Evolutionary conservation across 1,284 basidiomycete genomes (phyloP).

Genomic region (Chondrostereum purpureum): DNA sequence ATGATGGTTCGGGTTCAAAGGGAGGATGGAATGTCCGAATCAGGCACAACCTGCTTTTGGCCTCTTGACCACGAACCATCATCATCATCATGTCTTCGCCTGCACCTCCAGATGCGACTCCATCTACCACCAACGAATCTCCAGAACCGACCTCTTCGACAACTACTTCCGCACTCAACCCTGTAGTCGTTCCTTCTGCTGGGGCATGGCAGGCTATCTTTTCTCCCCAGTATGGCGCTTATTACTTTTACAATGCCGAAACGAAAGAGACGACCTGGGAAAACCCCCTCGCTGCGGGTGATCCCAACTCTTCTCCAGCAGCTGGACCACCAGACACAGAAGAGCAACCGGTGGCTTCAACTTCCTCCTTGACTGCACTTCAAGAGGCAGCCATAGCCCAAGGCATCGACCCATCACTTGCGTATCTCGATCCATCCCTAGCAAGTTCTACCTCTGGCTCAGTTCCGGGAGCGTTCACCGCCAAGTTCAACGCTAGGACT

Average conservation of each 20-base stretch:
- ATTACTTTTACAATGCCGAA: slow-evolving; percentile 81
- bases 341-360: slow-evolving; percentile 15
- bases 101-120: neutral
- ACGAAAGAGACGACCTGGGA: slow-evolving; percentile 86
- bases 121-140: neutral
- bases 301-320: slow-evolving; percentile 22
- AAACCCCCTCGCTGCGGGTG: slow-evolving; percentile 55
- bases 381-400: slow-evolving; percentile 62
- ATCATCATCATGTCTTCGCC: neutral
- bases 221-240: slow-evolving; percentile 74
- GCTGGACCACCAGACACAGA: slow-evolving; percentile 11
- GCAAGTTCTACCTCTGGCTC: slow-evolving; percentile 32
- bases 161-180: slow-evolving; percentile 7
- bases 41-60: neutral
- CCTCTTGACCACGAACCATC: neutral
- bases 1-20: neutral
- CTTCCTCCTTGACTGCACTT: slow-evolving; percentile 35
- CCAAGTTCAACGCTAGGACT: slow-evolving; percentile 81
- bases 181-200: slow-evolving; percentile 14
- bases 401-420: slow-evolving; percentile 82
- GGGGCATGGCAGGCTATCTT: slow-evolving; percentile 80
- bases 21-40: neutral
- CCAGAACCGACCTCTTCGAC: slow-evolving; percentile 4
- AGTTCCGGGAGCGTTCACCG: slow-evolving; percentile 28
- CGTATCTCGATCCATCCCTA: slow-evolving; percentile 74